A percentile compares a stretch with the other conserved stretches of the same genome.
Conservation (phyloP, 2,329 filamentous ascomycete species). For the Penicillium rolfsii region DNA sequence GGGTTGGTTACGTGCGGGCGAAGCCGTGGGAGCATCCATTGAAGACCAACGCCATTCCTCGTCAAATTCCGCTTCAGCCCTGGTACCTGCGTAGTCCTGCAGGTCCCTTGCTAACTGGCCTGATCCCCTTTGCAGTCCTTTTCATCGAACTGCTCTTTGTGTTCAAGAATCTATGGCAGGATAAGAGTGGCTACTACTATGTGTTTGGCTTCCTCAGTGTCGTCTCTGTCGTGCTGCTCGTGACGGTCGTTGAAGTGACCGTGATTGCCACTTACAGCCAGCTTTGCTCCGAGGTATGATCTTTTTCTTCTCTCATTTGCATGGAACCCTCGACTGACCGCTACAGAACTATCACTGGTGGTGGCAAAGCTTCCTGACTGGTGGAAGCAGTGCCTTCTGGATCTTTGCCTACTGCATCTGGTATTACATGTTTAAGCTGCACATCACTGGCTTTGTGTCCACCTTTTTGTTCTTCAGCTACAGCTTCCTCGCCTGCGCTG, state of each 20-base stretch:
- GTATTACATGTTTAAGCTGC: slow-evolving; percentile 80
- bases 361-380: slow-evolving; percentile 85
- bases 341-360: slow-evolving; percentile 82
- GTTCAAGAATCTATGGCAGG: slow-evolving; percentile 85
- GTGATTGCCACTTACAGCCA: slow-evolving; percentile 82
- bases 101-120: slow-evolving; percentile 70
- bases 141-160: slow-evolving; percentile 87
- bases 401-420: slow-evolving; percentile 81
- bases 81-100: slow-evolving; percentile 73
- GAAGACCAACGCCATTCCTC: slow-evolving; percentile 70
- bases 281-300: slow-evolving; percentile 71
- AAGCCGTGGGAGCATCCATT: slow-evolving; percentile 79
- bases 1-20: slow-evolving; percentile 71
- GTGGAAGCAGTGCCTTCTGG: slow-evolving; percentile 76
- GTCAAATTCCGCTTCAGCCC: slow-evolving; percentile 72
- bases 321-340: slow-evolving; percentile 2
- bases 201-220: slow-evolving; percentile 84
- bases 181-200: slow-evolving; percentile 91
- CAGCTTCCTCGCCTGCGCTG: slow-evolving; percentile 76
- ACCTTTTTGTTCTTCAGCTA: slow-evolving; percentile 84
- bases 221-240: slow-evolving; percentile 70
- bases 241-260: slow-evolving; percentile 81
- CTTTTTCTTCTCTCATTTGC: background rate
- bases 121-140: slow-evolving; percentile 83
- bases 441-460: slow-evolving; percentile 78